Base-by-base conservation (phyloP, 768 basidiomycete genomes). In the Cystobasidium onofrii region DNA sequence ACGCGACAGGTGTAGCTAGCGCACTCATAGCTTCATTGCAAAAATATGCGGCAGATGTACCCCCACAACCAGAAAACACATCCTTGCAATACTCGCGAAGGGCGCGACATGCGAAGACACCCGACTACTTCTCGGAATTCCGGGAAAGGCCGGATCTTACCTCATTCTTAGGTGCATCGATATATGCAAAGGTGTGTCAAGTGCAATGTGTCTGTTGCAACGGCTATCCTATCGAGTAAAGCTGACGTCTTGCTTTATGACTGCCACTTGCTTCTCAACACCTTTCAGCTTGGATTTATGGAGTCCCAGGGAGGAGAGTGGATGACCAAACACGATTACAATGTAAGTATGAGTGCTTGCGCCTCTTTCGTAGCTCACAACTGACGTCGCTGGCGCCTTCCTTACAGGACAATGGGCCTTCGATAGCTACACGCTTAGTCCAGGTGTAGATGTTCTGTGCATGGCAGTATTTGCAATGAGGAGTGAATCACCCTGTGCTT, bases 111-210 rank as follows among this genome's bases (percentile, higher is more conserved):
- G 79, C 91, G 63, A 85, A 83, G 41, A 85, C 92, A 9, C 92
- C 92, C 0, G 92, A 94, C 36, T 94, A 93, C 81, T 96, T 92
- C 80, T 88, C 89, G 9, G 91, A 94, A 80, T 96, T 76, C 72
- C 77, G 76, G 71, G 74, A 75, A 25, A 44, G 75, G 1, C 64
- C 61, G 13, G 79, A 78, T 20, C 73, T 77, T 1, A 69, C 73
- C 39, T 71, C 27, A 1, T 74, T 73, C 52, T 52, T 79, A 4
- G 79, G 79, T 0, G 75, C 31, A 13, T 74, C 73, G 39, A 76
- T 79, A 54, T 64, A 77, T 69, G 77, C 78, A 0, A 79, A 79
- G 72, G 75, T 79, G 39, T 62, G 75, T 39, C n/a, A n/a, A n/a
- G n/a, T n/a, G n/a, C n/a, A n/a, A n/a, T n/a, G n/a, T n/a, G n/a